phyloP scores from a whole-genome alignment of 495 filamentous ascomycete species.

The Achaetomiella virescens region DNA sequence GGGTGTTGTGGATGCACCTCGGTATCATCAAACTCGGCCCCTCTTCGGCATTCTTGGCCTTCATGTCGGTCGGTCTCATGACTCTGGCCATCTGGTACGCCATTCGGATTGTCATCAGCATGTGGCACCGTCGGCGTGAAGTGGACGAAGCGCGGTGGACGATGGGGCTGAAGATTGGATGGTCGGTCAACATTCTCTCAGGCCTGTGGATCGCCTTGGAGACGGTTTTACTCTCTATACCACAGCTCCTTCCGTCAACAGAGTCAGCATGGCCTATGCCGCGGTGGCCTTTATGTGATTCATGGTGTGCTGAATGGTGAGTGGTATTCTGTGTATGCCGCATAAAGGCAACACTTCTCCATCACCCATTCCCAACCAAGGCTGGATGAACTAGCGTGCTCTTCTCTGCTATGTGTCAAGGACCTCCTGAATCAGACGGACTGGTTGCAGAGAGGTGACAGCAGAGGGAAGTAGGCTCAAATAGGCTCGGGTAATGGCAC shows the following conservation, averaged over 20 bases:
- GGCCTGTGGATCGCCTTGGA: constrained; percentile 52
- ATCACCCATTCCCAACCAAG: too few species aligned
- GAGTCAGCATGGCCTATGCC: constrained; percentile 55
- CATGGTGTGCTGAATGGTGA: constrained; percentile 44
- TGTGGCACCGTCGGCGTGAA: constrained; percentile 31
- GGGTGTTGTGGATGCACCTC: constrained; percentile 51
- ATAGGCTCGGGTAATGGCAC: not conserved
- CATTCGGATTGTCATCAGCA: constrained; percentile 49
- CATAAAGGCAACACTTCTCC: constrained; percentile 40
- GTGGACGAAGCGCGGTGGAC: constrained; percentile 50
- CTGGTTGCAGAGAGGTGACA: constrained; percentile 2
- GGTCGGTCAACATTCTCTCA: constrained; percentile 47
- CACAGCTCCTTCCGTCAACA: constrained; percentile 48
- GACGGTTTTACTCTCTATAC: constrained; percentile 56
- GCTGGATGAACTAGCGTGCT: not conserved
- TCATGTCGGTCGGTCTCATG: constrained; percentile 58
- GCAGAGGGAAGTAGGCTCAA: not conserved
- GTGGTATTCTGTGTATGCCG: constrained; percentile 66
- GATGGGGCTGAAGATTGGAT: constrained; percentile 45
- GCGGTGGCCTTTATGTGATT: constrained; percentile 54
- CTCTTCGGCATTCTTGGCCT: constrained; percentile 55
- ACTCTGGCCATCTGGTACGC: constrained; percentile 60
- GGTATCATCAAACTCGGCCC: constrained; percentile 55
- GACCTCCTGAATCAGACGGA: constrained; percentile 24
- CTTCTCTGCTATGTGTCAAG: constrained; percentile 15